A percentile compares a stretch with the other conserved stretches of the same genome.
Evolutionary conservation across 2,329 filamentous ascomycete species (phyloP).

Genomic region (Colletotrichum noveboracense): DNA sequence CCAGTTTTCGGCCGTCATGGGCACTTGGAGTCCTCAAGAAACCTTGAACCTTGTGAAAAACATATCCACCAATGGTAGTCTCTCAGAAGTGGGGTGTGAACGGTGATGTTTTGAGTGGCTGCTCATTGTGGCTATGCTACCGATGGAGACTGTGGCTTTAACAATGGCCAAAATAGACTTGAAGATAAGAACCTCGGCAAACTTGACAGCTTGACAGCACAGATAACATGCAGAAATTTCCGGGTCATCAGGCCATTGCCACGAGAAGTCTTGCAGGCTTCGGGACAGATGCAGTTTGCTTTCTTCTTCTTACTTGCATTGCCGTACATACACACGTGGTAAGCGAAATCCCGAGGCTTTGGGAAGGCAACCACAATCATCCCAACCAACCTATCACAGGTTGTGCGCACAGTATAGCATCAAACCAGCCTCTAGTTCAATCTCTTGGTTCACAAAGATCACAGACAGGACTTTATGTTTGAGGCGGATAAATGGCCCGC

Average conservation of each 20-base stretch:
- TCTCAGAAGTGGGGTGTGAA: too few relatives aligned
- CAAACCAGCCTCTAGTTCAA: neutral
- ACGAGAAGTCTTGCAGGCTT: fast-evolving
- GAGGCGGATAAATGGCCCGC: fast-evolving
- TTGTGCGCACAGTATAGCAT: fast-evolving
- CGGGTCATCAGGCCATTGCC: neutral
- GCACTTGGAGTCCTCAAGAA: too few relatives aligned
- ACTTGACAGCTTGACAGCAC: neutral
- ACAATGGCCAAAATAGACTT: neutral
- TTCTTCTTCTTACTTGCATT: neutral
- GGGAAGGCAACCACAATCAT: neutral
- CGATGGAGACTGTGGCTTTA: neutral
- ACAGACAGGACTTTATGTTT: neutral
- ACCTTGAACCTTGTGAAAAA: too few relatives aligned
- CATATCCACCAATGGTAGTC: too few relatives aligned
- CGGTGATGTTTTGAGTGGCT: neutral
- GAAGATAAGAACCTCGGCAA: neutral
- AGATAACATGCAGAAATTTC: neutral
- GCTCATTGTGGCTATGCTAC: neutral
- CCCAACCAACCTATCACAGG: neutral
- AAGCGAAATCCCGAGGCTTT: neutral
- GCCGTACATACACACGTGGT: neutral
- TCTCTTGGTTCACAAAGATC: neutral
- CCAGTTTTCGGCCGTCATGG: too few relatives aligned
- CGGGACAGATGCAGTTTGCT: neutral